Evolutionary conservation across 2,329 filamentous ascomycete species (phyloP).

Genomic region (Juglanconis sp.): DNA sequence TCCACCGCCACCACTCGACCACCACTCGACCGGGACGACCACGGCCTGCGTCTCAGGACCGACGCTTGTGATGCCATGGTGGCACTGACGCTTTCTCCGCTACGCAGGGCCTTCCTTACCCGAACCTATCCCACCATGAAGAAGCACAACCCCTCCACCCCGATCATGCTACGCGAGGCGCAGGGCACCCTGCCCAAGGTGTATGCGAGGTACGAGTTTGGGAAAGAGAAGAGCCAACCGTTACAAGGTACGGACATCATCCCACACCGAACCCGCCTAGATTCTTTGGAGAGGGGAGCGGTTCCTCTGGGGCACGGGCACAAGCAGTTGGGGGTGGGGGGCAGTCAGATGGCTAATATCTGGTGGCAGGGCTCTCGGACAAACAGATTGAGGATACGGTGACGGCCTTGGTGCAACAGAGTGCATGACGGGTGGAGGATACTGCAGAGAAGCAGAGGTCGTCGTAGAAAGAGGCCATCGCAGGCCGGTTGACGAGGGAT

Average conservation of each 20-base stretch:
- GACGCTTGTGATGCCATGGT: neutral
- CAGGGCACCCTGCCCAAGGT: constrained; percentile 78
- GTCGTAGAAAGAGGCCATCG: constrained; percentile 19
- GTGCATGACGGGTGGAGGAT: constrained; percentile 19
- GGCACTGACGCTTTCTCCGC: neutral
- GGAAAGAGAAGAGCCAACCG: constrained; percentile 54
- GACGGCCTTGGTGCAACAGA: constrained; percentile 49
- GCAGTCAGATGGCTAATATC: constrained; percentile 8
- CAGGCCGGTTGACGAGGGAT: neutral
- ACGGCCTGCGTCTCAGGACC: neutral
- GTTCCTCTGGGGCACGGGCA: too few relatives aligned
- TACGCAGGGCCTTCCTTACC: constrained; percentile 75
- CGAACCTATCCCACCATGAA: constrained; percentile 98
- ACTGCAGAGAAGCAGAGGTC: neutral
- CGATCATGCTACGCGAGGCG: constrained; percentile 93
- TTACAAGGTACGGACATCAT: constrained; percentile 42
- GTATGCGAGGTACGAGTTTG: constrained; percentile 78
- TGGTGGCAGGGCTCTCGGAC: constrained; percentile 45
- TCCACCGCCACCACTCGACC: neutral
- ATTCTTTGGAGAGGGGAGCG: too few relatives aligned
- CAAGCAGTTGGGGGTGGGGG: too few relatives aligned
- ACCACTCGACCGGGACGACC: neutral
- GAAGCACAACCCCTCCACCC: constrained; percentile 92
- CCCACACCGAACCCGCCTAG: too few relatives aligned
- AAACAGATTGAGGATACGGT: constrained; percentile 61